Evolutionary conservation across 2,329 filamentous ascomycete species (phyloP).

Genomic region (Cladophialophora exuberans): DNA sequence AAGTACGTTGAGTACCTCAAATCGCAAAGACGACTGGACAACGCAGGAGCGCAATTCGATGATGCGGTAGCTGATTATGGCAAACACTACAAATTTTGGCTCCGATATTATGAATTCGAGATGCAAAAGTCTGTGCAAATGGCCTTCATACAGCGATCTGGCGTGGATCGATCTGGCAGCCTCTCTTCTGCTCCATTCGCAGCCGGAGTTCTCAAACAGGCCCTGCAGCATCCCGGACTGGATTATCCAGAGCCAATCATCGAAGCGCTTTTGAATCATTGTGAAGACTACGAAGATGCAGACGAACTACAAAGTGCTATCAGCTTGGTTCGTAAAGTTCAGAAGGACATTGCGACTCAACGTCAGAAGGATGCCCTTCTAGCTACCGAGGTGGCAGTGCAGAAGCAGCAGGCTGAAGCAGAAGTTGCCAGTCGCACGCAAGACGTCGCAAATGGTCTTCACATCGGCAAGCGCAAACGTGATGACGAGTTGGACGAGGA

Average conservation of each 20-base stretch:
- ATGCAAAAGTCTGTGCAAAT: conserved; percentile 70
- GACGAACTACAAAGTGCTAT: conserved; percentile 73
- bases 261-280: conserved; percentile 56
- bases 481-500: conserved; percentile 60
- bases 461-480: conserved; percentile 72
- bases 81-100: conserved; percentile 90
- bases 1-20: conserved; percentile 92
- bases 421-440: conserved; percentile 34
- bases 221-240: conserved; percentile 57
- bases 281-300: conserved; percentile 86
- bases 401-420: conserved; percentile 36
- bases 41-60: conserved; percentile 78
- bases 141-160: conserved; percentile 54
- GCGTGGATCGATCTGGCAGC: conserved; percentile 57
- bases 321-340: conserved; percentile 71
- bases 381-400: conserved; percentile 47
- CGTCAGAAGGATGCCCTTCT: conserved; percentile 68
- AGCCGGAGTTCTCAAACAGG: conserved; percentile 75
- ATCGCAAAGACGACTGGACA: conserved; percentile 75
- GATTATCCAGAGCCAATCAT: conserved; percentile 57
- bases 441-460: conserved; percentile 35
- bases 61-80: conserved; percentile 70
- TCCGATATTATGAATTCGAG: conserved; percentile 90
- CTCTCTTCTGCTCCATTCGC: conserved; percentile 71
- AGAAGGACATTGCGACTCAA: conserved; percentile 65